These are phyloP conservation scores for Globisporangium paddicum DNA, from an alignment of 352 stramenopile genomes.

Conservation along the genomic window DNA sequence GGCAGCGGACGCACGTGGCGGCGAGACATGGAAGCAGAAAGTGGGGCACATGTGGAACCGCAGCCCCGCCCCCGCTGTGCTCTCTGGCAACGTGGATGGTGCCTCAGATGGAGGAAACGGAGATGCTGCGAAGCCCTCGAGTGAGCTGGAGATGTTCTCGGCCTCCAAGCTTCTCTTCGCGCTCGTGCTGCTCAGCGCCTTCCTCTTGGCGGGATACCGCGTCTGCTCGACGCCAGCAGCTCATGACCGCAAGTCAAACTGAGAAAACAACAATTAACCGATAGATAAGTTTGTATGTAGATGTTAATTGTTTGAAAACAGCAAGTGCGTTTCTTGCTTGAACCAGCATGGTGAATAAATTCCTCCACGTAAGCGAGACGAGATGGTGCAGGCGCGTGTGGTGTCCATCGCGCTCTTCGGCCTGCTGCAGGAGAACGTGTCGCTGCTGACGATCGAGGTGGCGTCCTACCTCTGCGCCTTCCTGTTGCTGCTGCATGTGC, in stretches of 20 bases:
- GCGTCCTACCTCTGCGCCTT: conserved; percentile 53
- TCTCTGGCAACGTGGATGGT: not conserved
- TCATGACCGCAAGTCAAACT: conserved; percentile 30
- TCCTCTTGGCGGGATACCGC: conserved; percentile 43
- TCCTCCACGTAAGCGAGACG: not conserved
- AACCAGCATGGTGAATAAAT: not conserved
- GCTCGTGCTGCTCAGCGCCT: conserved; percentile 32
- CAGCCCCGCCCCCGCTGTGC: conserved; percentile 15
- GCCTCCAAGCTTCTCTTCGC: conserved; percentile 33
- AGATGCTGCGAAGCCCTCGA: conserved; percentile 6
- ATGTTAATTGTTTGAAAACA: conserved; percentile 4
- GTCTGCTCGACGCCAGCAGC: conserved; percentile 20
- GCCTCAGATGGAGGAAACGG: not conserved
- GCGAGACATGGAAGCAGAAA: conserved; percentile 61
- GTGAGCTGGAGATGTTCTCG: conserved; percentile 24
- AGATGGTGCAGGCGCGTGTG: conserved; percentile 35
- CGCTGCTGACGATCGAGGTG: conserved; percentile 59
- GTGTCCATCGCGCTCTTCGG: conserved; percentile 63
- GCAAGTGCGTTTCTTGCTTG: not conserved
- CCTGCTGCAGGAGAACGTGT: conserved; percentile 77
- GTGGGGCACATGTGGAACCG: conserved; percentile 55
- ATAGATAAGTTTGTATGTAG: not conserved
- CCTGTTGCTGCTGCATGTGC: conserved; percentile 68
- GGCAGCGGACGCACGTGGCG: conserved; percentile 18
- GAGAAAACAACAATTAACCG: conserved; percentile 7